phyloP scores from a whole-genome alignment of 768 basidiomycete species.

The Kwoniella sp. region DNA sequence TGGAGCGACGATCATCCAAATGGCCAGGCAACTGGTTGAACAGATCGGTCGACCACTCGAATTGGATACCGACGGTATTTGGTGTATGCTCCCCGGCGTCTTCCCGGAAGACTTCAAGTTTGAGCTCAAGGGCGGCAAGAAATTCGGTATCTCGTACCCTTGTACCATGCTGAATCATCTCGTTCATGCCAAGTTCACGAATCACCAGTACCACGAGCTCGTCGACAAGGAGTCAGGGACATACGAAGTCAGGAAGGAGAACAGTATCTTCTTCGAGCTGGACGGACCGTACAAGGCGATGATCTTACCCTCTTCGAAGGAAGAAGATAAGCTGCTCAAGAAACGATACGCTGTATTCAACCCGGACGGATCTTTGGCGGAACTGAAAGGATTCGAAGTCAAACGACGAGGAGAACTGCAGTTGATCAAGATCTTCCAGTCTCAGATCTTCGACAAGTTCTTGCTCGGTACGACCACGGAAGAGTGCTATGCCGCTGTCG shows the following conservation, averaged over 20 bases:
- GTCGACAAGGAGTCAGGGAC: constrained; percentile 76
- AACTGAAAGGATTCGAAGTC: constrained; percentile 98
- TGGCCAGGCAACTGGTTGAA: constrained; percentile 95
- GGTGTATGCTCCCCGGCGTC: constrained; percentile 98
- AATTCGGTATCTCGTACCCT: constrained; percentile 87
- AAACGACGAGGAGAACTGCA: constrained; percentile 97
- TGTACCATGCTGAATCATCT: constrained; percentile 99
- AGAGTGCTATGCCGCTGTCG: constrained; percentile 93
- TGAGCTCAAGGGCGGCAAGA: constrained; percentile 82
- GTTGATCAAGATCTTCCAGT: constrained; percentile 99
- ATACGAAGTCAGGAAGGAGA: constrained; percentile 86
- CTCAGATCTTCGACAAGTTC: constrained; percentile 97
- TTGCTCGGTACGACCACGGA: constrained; percentile 87
- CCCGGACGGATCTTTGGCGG: constrained; percentile 94
- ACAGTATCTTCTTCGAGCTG: constrained; percentile 98
- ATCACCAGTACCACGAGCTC: constrained; percentile 94
- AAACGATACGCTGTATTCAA: constrained; percentile 99
- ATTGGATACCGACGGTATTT: constrained; percentile 97
- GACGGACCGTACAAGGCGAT: constrained; percentile 98
- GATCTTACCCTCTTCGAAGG: constrained; percentile 98
- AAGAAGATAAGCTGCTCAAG: constrained; percentile 97
- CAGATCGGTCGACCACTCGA: constrained; percentile 97
- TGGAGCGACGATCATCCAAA: constrained; percentile 96
- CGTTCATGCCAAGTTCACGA: constrained; percentile 92
- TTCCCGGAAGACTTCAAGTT: constrained; percentile 99